Evolutionary conservation across 1,284 basidiomycete species (phyloP), one percentile per base, ranked within the genome.

Genomic region (Ganoderma leucocontextum): DNA sequence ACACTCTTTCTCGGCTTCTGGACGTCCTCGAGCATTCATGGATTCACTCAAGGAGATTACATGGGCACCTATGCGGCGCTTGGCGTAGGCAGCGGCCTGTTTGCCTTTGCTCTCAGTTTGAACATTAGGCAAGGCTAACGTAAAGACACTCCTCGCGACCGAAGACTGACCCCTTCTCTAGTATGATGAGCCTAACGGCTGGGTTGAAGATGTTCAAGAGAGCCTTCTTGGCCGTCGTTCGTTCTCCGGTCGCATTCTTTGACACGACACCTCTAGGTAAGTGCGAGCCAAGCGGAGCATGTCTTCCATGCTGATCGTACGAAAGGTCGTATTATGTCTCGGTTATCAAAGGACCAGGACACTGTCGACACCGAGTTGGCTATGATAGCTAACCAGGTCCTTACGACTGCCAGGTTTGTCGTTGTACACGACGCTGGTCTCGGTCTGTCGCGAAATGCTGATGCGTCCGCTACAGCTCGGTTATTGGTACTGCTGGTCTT

Each of bases 191-290:
- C 62, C 80, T 91, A 36, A 81, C 83, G 7, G 91, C 90, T 0
- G 89, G 89, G 72, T 77, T 89, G 70, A 83, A 78, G 25, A 81
- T 95, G 53, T 94, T 93, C 80, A 85, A 82, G 73, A 79, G 80
- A 58, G 87, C 89, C 13, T 81, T 91, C 60, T 79, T 74, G 38
- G 83, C 83, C 25, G 87, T 95, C 10, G 79, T 93, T 29, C 80
- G 83, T 12, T 92, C 93, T 0, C 92, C 93, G 0, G 82, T 91
- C 58, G 85, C 89, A 4, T 95, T 94, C 81, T 95, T 95, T 76
- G 95, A 96, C 73, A 92, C 90, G 0, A 95, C 93, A 0, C 94
- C 95, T 0, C 86, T 92, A 67, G 94, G 94, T 79, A 79, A 60
- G 64, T n/a, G 12, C 17, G 3, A 25, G 7, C 10, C 10, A 2